Percentiles rank a stretch among this genome's conserved stretches.
These are phyloP conservation scores for Pyrus pyrifolia DNA, from an alignment of 306 rosid genomes.

Conservation along the genomic window DNA sequence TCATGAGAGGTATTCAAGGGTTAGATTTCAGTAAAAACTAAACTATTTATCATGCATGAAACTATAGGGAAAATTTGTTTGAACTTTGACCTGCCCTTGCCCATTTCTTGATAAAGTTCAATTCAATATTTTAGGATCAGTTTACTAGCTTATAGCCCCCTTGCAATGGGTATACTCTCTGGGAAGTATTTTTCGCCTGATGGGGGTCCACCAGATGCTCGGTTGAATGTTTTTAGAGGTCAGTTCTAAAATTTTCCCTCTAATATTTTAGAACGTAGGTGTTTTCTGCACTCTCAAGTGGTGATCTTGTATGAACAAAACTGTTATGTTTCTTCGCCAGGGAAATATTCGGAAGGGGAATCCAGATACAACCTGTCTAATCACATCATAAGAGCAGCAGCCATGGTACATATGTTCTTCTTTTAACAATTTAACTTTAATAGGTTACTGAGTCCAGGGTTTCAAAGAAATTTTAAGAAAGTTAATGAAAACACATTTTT, in stretches of 20 bases:
- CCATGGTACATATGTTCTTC: conserved; percentile 39
- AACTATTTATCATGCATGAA: not conserved
- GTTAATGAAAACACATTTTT: not conserved
- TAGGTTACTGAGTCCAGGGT: not conserved
- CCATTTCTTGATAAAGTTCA: not conserved
- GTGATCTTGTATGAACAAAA: conserved; percentile 7
- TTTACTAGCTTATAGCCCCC: conserved; percentile 89
- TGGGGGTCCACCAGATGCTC: conserved; percentile 60
- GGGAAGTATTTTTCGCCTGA: conserved; percentile 66
- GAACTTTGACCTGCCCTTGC: not conserved
- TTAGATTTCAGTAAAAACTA: not conserved
- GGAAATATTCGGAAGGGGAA: conserved; percentile 82
- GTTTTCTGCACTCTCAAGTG: not conserved
- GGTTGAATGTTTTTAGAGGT: conserved; percentile 82
- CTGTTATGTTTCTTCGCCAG: conserved; percentile 28
- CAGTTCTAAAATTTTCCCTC: not conserved
- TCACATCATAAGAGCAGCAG: conserved; percentile 41
- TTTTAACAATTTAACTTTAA: not conserved
- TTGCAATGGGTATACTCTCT: conserved; percentile 95
- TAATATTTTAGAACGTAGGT: not conserved
- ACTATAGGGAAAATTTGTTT: not conserved
- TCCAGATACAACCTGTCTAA: conserved; percentile 69
- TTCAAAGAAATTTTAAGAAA: not conserved
- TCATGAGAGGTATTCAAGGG: conserved; percentile 65
- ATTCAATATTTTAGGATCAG: conserved; percentile 42